Conservation (phyloP, 192 early-diverging fungal species). For the Linnemannia hyalina region DNA sequence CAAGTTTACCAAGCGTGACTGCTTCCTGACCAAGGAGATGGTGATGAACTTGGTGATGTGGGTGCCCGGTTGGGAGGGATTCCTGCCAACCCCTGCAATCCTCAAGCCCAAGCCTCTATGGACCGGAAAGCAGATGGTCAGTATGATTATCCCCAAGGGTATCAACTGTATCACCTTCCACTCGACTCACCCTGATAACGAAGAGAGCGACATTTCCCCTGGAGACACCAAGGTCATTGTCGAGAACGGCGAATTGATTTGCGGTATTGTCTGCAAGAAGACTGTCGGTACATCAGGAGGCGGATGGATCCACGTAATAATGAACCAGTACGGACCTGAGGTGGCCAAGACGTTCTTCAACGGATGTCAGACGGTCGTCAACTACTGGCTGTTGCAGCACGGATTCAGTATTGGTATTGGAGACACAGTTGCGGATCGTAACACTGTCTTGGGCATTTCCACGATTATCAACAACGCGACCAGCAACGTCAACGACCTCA, state of each 20-base stretch:
- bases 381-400: constrained; percentile 95
- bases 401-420: constrained; percentile 98
- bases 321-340: constrained; percentile 93
- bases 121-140: constrained; percentile 97
- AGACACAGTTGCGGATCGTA: constrained; percentile 93
- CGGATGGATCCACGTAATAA: constrained; percentile 94
- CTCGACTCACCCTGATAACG: constrained; percentile 84
- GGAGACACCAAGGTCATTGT: constrained; percentile 94
- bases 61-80: constrained; percentile 97
- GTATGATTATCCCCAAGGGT: constrained; percentile 92
- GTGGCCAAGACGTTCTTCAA: constrained; percentile 92
- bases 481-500: constrained; percentile 82
- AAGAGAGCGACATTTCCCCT: constrained; percentile 82
- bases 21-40: constrained; percentile 85
- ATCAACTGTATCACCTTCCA: constrained; percentile 90
- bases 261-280: constrained; percentile 95
- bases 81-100: constrained; percentile 92
- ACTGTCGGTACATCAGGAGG: constrained; percentile 90
- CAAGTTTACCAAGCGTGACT: constrained; percentile 96
- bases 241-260: constrained; percentile 92
- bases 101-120: constrained; percentile 96
- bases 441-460: constrained; percentile 85
- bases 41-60: constrained; percentile 98
- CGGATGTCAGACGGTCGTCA: constrained; percentile 91
- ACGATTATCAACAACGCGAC: constrained; percentile 82